Percentiles rank a stretch among this genome's conserved stretches.
Evolutionary conservation across 2,329 filamentous ascomycete species (phyloP).

Genomic region (Apiospora rasikravindrae): DNA sequence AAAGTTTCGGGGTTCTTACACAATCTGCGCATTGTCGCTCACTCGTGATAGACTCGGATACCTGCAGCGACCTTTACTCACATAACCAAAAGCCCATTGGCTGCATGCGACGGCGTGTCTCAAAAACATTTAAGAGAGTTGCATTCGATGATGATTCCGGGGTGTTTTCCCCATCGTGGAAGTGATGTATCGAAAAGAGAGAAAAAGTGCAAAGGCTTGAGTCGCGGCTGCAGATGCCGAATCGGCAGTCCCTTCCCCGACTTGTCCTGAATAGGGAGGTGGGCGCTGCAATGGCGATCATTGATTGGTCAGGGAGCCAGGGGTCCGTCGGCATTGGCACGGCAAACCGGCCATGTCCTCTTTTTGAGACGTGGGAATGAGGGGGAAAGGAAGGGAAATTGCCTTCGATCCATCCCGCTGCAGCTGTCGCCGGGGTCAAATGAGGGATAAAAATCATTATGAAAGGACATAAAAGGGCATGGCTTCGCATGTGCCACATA

Average conservation of each 20-base stretch:
- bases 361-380: not conserved
- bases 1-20: not conserved
- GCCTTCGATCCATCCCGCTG: not conserved
- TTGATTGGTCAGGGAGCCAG: not conserved
- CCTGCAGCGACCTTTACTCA: not conserved
- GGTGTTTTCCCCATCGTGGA: not conserved
- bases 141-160: not conserved
- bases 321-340: not conserved
- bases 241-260: not conserved
- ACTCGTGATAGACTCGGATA: not conserved
- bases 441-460: not conserved
- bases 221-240: not conserved
- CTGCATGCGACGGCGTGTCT: not conserved
- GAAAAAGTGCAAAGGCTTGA: not conserved
- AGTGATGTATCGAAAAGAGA: not conserved
- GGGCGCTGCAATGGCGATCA: not conserved
- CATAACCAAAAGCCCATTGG: not conserved
- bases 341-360: not conserved
- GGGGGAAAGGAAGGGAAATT: not conserved
- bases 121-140: not conserved
- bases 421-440: not conserved
- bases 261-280: conserved; percentile 10
- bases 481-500: not conserved
- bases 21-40: not conserved
- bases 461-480: not conserved